Base-by-base conservation (phyloP, 768 basidiomycete genomes). In the Boletus insuetus region DNA sequence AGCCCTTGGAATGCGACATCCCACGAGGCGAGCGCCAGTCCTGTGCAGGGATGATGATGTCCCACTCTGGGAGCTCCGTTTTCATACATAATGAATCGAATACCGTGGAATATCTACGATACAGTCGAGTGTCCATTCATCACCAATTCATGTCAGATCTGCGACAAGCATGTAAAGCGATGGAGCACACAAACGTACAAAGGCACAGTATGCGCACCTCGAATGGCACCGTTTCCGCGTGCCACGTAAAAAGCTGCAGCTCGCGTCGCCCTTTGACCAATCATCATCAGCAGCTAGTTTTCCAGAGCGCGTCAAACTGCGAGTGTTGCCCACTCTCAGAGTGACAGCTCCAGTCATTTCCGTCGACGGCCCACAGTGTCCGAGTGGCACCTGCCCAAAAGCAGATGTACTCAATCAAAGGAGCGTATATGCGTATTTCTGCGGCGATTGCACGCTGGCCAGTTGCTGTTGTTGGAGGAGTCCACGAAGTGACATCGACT, bases 341-440 rank as follows among this genome's bases (percentile, higher is more conserved):
- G 32, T 62, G 71, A 53, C 58, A 60, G 39, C 46, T 60, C 69
- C 69, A 71, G 54, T 73, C 71, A 73, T 71, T 64, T 73, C 70
- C 70, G 69, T 71, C 69, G 38, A 69, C 43, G 49, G 48, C 37
- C 71, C 71, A 71, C 51, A 73, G 61, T 29, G 63, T 63, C 41
- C 71, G 59, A 46, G 51, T 60, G 38, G 60, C 31, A 17, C 71
- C 63, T 55, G 55, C 55, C 73, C 75, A 73, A 62, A 79, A 63
- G 43, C 68, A 66, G 51, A 77, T 54, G 19, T 56, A 62, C 41
- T 64, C 70, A 29, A 79, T 61, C 26, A 61, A 65, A 6, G 75
- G 70, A 40, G 71, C 66, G 63, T 72, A 78, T 37, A 68, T 69
- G 38, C 68, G 73, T 29, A 76, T 61, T 56, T 79, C 78, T 26